phyloP scores from a whole-genome alignment of 345 rosid species.

The Gossypium anomalum region DNA sequence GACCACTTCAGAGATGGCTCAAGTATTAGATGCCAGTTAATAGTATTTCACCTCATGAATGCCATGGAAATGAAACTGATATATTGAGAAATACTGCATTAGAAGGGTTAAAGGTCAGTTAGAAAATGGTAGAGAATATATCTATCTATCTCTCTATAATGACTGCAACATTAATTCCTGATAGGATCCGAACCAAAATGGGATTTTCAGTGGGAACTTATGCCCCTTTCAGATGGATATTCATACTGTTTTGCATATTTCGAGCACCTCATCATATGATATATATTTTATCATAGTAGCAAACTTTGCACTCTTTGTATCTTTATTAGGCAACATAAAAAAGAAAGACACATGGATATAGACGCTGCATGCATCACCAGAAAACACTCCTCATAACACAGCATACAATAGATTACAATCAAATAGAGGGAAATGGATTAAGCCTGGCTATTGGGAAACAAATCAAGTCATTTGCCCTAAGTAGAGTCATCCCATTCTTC shows the following conservation, averaged over 20 bases:
- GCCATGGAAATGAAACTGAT: background rate
- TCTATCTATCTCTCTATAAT: too few relatives aligned
- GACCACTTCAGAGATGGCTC: background rate
- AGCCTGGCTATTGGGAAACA: constrained; percentile 48
- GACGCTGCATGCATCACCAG: background rate
- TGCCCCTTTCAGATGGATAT: too few relatives aligned
- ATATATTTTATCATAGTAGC: background rate
- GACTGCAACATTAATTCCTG: too few relatives aligned
- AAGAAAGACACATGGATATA: background rate
- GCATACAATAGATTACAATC: background rate
- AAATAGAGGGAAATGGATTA: constrained; percentile 21
- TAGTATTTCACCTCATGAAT: background rate
- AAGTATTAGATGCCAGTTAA: background rate
- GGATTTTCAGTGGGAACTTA: too few relatives aligned
- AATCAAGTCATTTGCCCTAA: constrained; percentile 49
- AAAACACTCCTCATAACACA: background rate
- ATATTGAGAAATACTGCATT: background rate
- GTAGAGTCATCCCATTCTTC: constrained; percentile 45
- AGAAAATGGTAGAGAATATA: background rate
- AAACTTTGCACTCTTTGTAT: background rate
- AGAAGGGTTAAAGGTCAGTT: background rate
- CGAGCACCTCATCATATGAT: background rate
- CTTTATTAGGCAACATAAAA: background rate
- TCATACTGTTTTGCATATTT: background rate
- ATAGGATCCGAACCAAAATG: too few relatives aligned